Evolutionary conservation across 1,284 basidiomycete species (phyloP).

Genomic region (Xerocomus alliaceus): DNA sequence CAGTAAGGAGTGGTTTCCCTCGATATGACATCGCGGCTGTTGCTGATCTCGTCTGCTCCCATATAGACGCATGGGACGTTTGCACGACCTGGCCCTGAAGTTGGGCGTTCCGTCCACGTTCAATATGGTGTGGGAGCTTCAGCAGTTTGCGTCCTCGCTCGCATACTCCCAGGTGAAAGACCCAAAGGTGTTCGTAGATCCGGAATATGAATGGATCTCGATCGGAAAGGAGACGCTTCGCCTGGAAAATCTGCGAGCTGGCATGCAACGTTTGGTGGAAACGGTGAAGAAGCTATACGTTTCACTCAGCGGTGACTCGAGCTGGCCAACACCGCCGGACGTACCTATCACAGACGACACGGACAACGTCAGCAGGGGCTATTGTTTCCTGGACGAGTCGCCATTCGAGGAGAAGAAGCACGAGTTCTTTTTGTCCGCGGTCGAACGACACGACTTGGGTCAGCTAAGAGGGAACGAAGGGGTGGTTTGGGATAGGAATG

Average conservation of each 20-base stretch:
- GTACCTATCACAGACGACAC: neutral
- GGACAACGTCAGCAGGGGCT: neutral
- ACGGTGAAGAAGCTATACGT: neutral
- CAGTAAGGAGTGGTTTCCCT: too few species aligned
- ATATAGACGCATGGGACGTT: neutral
- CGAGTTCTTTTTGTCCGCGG: neutral
- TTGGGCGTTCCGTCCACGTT: neutral
- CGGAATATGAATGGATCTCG: neutral
- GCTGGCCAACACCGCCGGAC: neutral
- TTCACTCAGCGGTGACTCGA: neutral
- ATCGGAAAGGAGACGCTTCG: neutral
- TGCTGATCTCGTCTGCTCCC: too few species aligned
- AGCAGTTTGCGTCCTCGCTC: neutral
- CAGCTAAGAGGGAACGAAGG: neutral
- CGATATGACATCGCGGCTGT: too few species aligned
- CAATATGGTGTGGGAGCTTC: conserved; percentile 9
- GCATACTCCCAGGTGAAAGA: neutral
- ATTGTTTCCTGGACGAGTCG: conserved; percentile 2
- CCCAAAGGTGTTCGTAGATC: conserved; percentile 1
- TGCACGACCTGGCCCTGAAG: neutral
- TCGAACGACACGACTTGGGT: conserved; percentile 3
- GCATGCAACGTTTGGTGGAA: neutral
- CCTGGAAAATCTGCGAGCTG: neutral
- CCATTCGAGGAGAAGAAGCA: neutral
- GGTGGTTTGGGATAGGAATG: neutral